A percentile compares a stretch with the other conserved stretches of the same genome.
phyloP scores from a whole-genome alignment of 2,329 filamentous ascomycete genomes.

The Rhinocladiella mackenziei region DNA sequence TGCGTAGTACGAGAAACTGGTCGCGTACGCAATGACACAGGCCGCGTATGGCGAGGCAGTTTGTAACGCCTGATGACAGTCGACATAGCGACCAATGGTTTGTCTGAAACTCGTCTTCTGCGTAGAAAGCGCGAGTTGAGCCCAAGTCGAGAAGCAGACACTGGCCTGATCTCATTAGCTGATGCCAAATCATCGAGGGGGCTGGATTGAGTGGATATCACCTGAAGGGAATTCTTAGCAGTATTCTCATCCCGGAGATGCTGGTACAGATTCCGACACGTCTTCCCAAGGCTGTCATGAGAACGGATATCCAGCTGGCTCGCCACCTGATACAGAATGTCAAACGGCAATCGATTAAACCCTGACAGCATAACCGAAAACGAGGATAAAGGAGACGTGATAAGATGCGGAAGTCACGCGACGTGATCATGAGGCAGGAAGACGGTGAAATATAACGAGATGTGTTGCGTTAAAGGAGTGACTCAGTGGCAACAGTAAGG shows the following conservation, averaged over 20 bases:
- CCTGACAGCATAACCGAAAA: constrained; percentile 19
- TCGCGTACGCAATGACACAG: constrained; percentile 56
- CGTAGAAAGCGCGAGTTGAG: constrained; percentile 44
- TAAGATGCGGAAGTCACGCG: background rate
- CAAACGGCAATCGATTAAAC: constrained; percentile 55
- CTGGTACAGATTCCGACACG: constrained; percentile 50
- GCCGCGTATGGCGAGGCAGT: constrained; percentile 58
- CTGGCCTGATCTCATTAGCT: constrained; percentile 34
- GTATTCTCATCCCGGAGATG: constrained; percentile 54
- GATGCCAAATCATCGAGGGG: constrained; percentile 1
- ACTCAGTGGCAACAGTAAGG: background rate
- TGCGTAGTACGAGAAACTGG: constrained; percentile 59
- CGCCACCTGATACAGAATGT: constrained; percentile 60
- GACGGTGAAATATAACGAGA: background rate
- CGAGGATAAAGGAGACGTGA: background rate
- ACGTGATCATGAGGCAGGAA: constrained; percentile 3
- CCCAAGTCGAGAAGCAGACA: constrained; percentile 36
- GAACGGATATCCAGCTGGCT: constrained; percentile 55
- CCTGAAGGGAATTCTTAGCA: constrained; percentile 56
- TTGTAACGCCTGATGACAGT: constrained; percentile 52
- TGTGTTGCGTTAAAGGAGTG: no score
- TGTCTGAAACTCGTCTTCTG: constrained; percentile 42
- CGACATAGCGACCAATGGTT: constrained; percentile 57
- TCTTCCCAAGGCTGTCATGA: constrained; percentile 53
- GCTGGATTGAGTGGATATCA: constrained; percentile 34